Percentiles rank a stretch among this genome's conserved stretches.
These are phyloP conservation scores for Ascocoryne sarcoides DNA, from an alignment of 2,329 filamentous ascomycete species.

Conservation along the genomic window DNA sequence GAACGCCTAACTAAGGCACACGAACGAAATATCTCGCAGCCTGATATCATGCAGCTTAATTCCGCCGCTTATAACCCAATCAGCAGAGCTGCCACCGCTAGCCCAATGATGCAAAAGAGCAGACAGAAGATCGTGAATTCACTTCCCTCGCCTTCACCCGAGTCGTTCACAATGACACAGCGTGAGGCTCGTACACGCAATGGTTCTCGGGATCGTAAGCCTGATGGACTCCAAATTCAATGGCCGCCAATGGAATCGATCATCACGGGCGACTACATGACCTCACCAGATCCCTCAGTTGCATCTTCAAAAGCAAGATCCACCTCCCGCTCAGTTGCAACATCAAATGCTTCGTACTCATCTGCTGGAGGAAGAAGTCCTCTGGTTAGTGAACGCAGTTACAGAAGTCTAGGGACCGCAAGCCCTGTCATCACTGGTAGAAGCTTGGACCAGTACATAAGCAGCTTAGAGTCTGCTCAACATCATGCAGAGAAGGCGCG, in stretches of 20 bases:
- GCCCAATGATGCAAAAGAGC: conserved; percentile 50
- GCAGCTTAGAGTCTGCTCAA: conserved; percentile 71
- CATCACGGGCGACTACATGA: conserved; percentile 42
- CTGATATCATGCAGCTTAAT: conserved; percentile 31
- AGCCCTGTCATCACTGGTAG: conserved; percentile 53
- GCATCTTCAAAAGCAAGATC: conserved; percentile 46
- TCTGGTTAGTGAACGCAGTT: conserved; percentile 36
- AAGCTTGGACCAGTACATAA: conserved; percentile 76
- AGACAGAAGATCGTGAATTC: conserved; percentile 38
- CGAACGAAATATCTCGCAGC: conserved; percentile 25
- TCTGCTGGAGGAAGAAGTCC: conserved; percentile 38
- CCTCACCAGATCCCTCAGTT: conserved; percentile 49
- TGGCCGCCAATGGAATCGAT: conserved; percentile 43
- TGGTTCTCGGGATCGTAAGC: conserved; percentile 70
- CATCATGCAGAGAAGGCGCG: conserved; percentile 48
- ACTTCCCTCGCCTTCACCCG: conserved; percentile 60
- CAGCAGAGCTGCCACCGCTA: conserved; percentile 51
- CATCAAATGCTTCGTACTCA: conserved; percentile 46
- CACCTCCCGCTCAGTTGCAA: conserved; percentile 39
- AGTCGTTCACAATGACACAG: conserved; percentile 53
- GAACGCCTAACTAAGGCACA: conserved; percentile 23
- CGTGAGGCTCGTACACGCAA: conserved; percentile 53
- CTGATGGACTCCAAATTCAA: conserved; percentile 61
- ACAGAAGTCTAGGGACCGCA: conserved; percentile 31
- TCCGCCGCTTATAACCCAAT: conserved; percentile 28